phyloP scores from a whole-genome alignment of 768 basidiomycete species.

The Psilocybe tampanensis region DNA sequence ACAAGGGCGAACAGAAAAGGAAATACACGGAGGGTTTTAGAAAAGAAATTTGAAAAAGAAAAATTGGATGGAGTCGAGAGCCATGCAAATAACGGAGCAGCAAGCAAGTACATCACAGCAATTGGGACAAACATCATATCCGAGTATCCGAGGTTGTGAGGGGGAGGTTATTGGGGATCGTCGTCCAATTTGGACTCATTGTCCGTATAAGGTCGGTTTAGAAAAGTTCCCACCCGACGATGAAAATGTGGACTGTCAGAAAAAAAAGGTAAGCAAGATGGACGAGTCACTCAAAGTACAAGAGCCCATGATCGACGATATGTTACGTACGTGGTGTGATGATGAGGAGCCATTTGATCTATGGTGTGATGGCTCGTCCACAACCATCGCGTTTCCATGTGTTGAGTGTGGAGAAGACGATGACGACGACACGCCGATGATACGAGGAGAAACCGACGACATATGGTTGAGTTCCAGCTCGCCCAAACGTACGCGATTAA shows the following conservation, averaged over 20 bases:
- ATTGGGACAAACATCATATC: neutral
- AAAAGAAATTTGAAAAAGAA: constrained; percentile 24
- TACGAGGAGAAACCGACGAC: constrained; percentile 40
- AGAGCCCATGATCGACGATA: neutral
- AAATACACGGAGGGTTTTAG: neutral
- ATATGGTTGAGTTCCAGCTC: constrained; percentile 52
- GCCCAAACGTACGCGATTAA: constrained; percentile 43
- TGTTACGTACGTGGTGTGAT: constrained; percentile 26
- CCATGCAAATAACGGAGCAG: neutral
- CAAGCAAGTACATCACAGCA: constrained; percentile 1
- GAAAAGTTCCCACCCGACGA: constrained; percentile 21
- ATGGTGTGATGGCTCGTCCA: constrained; percentile 26
- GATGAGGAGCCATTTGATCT: constrained; percentile 21
- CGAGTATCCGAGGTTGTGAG: neutral
- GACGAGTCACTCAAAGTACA: constrained; percentile 2
- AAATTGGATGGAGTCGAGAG: neutral
- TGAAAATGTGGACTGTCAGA: constrained; percentile 15
- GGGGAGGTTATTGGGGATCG: neutral
- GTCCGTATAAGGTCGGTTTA: constrained; percentile 27
- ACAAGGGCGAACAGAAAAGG: neutral
- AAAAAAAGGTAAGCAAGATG: neutral
- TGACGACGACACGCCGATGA: constrained; percentile 27
- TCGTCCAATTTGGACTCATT: constrained; percentile 16
- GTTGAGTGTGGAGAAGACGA: constrained; percentile 19
- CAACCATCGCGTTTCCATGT: constrained; percentile 28